These are phyloP conservation scores for Kodamaea nitidulidarum DNA, from an alignment of 805 yeast species.

Conservation along the genomic window DNA sequence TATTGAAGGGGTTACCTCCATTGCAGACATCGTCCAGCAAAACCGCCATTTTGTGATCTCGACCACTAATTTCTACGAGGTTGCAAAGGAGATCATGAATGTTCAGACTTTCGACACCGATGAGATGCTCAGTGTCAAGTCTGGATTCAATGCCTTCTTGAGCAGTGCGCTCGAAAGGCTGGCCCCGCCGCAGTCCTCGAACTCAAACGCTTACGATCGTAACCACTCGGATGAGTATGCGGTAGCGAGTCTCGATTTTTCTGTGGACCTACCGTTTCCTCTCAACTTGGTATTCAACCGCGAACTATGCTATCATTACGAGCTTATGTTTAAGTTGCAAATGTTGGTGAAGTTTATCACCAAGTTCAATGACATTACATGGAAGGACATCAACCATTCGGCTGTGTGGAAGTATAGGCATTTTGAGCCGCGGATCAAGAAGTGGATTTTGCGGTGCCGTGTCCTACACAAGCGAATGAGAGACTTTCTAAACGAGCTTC, in stretches of 20 bases:
- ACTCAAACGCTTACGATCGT: constrained; percentile 7
- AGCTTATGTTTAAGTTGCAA: constrained; percentile 70
- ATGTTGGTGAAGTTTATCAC: constrained; percentile 60
- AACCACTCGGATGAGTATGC: constrained; percentile 29
- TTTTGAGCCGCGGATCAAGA: constrained; percentile 40
- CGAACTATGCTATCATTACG: constrained; percentile 72
- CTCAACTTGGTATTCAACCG: constrained; percentile 68
- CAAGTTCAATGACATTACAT: constrained; percentile 56
- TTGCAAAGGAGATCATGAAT: constrained; percentile 47
- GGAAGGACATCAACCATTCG: constrained; percentile 66
- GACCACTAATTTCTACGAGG: constrained; percentile 40
- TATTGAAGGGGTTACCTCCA: constrained; percentile 61
- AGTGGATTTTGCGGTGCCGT: constrained; percentile 54
- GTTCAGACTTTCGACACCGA: constrained; percentile 40
- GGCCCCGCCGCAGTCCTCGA: constrained; percentile 3
- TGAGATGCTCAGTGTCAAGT: constrained; percentile 31
- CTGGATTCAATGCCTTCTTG: constrained; percentile 42
- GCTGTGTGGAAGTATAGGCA: constrained; percentile 60
- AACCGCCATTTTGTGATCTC: constrained; percentile 39
- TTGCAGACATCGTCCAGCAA: constrained; percentile 63
- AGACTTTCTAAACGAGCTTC: constrained; percentile 51
- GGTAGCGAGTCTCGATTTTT: constrained; percentile 51
- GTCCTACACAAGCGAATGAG: constrained; percentile 55
- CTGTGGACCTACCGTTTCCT: constrained; percentile 79
- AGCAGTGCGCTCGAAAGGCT: constrained; percentile 33